A percentile compares a stretch with the other conserved stretches of the same genome.
Evolutionary conservation across 352 stramenopile genomes (phyloP).

Genomic region (Phytophthora colocasiae): DNA sequence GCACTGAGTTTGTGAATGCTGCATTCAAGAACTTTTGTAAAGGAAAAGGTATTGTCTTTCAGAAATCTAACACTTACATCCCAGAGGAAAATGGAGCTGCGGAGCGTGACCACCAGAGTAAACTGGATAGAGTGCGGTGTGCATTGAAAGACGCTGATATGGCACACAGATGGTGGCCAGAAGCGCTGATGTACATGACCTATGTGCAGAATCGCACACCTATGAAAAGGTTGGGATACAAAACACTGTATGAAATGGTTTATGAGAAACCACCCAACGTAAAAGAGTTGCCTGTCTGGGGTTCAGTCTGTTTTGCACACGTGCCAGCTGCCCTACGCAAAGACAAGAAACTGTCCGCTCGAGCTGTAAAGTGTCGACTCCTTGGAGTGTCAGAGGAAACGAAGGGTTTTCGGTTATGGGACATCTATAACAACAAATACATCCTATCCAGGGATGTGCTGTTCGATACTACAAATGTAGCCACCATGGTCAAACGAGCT

Average conservation of each 20-base stretch:
- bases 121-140: constrained; percentile 6
- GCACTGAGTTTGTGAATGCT: constrained; percentile 20
- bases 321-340: background rate
- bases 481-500: constrained; percentile 1
- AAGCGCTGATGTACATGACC: constrained; percentile 26
- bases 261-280: too few species aligned
- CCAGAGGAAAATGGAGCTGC: constrained; percentile 25
- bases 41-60: constrained; percentile 9
- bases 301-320: too few species aligned
- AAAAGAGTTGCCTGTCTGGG: too few species aligned
- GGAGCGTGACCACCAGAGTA: constrained; percentile 17
- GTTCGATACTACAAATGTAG: constrained; percentile 17
- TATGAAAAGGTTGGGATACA: too few species aligned
- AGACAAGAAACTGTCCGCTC: constrained; percentile 11
- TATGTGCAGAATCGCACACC: too few species aligned
- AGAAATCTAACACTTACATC: constrained; percentile 12
- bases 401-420: constrained; percentile 12
- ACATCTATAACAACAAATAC: constrained; percentile 18
- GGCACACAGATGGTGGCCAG: background rate
- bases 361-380: constrained; percentile 9
- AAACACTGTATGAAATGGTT: too few species aligned
- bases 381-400: constrained; percentile 7
- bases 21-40: constrained; percentile 19
- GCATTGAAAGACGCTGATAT: constrained; percentile 14
- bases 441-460: constrained; percentile 15